Evolutionary conservation across 768 basidiomycete species (phyloP), one percentile per base, ranked within the genome.

Genomic region (Suillus fuscotomentosus): DNA sequence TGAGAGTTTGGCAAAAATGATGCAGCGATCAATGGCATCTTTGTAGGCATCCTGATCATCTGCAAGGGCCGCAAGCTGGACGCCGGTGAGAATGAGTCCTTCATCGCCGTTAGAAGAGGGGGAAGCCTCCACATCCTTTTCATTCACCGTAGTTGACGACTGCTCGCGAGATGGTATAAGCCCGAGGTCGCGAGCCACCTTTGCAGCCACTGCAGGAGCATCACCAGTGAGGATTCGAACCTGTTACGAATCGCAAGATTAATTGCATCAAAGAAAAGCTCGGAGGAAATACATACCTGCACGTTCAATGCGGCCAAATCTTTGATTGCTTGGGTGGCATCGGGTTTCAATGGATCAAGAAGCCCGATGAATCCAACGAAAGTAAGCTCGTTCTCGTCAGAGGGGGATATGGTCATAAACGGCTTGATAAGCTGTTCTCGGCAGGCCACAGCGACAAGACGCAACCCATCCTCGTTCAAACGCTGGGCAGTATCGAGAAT

Each of bases 181-280:
- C 13, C 77, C 77, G 50, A 77, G 72, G 50, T 78, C 76, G 43
- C 75, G 78, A 13, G 76, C 78, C 43, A 78, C 78, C 65, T 77
- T 78, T 60, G 75, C 75, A 45, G 76, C 76, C 5, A 78, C 75
- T 3, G 76, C 72, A 22, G 77, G 72, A 31, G 63, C 70, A 55
- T 77, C 76, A 41, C 76, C 77, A 2, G 76, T 77, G 42, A 77
- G 76, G 65, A 77, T 78, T 55, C 75, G 75, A 13, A 74, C 72
- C 75, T 74, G n/a, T 54, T 54, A 5, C 31, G 11, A 54, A 54
- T n/a, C 1, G 11, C 50, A 14, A 48, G 51, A 20, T 56, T 36
- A n/a, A 31, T 60, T 53, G 64, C 45, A 63, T 71, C 62, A 67
- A 51, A 20, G 43, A 10, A 24, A 57, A 4, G n/a, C 39, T 1